A percentile compares a stretch with the other conserved stretches of the same genome.
Evolutionary conservation across 352 stramenopile genomes (phyloP).

Genomic region (Pythium aquatile): DNA sequence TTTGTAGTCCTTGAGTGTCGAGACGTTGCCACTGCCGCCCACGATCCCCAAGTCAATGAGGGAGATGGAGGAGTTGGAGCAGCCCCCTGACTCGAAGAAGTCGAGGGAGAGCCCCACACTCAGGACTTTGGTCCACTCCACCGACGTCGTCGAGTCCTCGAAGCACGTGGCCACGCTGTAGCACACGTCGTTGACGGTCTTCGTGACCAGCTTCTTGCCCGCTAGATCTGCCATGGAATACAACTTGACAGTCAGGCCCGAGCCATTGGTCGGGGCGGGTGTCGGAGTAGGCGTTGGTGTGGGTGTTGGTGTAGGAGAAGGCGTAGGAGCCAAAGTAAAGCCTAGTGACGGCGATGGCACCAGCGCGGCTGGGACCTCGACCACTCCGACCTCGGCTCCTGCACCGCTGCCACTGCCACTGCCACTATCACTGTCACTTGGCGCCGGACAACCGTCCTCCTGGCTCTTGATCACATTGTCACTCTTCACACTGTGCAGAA

Average conservation of each 20-base stretch:
- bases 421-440: too few species aligned
- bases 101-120: constrained; percentile 1
- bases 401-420: too few species aligned
- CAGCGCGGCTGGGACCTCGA: too few species aligned
- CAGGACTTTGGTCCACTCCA: constrained; percentile 9
- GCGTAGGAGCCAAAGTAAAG: too few species aligned
- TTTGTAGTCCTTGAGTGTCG: constrained; percentile 3
- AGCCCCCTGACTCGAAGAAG: constrained; percentile 2
- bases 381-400: too few species aligned
- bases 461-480: too few species aligned
- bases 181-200: constrained; percentile 14
- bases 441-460: too few species aligned
- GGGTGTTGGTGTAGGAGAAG: background rate
- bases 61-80: background rate
- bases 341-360: too few species aligned
- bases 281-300: background rate
- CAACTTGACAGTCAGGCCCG: constrained; percentile 9
- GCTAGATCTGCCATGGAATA: constrained; percentile 6
- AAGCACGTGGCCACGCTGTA: constrained; percentile 15
- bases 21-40: constrained; percentile 10
- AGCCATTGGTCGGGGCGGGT: background rate
- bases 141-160: constrained; percentile 8
- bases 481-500: too few species aligned
- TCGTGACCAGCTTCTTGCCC: constrained; percentile 11
- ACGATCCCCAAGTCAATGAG: constrained; percentile 3